Evolutionary conservation across 164 flowering plant species (phyloP).

Genomic region (Chimonanthus praecox): DNA sequence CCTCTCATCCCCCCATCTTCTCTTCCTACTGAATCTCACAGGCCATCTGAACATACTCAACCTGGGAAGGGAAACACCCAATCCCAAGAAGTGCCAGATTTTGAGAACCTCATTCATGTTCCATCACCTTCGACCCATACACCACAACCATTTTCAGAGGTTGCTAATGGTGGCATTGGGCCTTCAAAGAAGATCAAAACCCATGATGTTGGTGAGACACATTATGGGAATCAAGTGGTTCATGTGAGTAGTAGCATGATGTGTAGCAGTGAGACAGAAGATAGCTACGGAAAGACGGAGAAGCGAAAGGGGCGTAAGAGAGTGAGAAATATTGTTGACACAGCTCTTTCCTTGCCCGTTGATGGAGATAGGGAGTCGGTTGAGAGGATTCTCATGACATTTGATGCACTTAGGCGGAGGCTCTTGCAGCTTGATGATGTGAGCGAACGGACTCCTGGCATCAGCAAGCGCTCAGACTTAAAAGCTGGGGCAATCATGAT

Average conservation of each 20-base stretch:
- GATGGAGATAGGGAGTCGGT: slow-evolving; percentile 32
- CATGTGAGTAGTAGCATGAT: slow-evolving; percentile 7
- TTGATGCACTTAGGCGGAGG: slow-evolving; percentile 38
- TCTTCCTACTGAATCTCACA: slow-evolving; percentile 23
- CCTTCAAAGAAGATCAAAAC: slow-evolving; percentile 8
- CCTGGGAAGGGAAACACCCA: slow-evolving; percentile 10
- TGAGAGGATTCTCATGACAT: slow-evolving; percentile 22
- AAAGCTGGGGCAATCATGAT: slow-evolving; percentile 32
- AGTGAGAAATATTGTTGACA: slow-evolving; percentile 11
- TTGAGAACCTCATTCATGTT: neutral
- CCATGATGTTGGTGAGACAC: neutral
- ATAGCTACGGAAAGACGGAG: slow-evolving; percentile 10
- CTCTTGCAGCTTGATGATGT: slow-evolving; percentile 30
- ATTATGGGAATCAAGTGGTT: slow-evolving; percentile 1
- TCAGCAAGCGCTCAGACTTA: slow-evolving; percentile 33
- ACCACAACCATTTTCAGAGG: slow-evolving; percentile 14
- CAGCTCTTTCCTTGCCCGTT: slow-evolving; percentile 9
- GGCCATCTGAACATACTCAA: slow-evolving; percentile 20
- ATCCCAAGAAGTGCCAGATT: slow-evolving; percentile 14
- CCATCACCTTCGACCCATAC: slow-evolving; percentile 21
- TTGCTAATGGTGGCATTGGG: slow-evolving; percentile 25
- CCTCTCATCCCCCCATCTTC: slow-evolving; percentile 29
- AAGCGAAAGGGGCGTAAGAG: slow-evolving; percentile 23
- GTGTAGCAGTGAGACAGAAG: slow-evolving; percentile 12
- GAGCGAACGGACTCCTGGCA: slow-evolving; percentile 21